phyloP scores from a whole-genome alignment of 495 filamentous ascomycete genomes.

The Penicillium manginii region DNA sequence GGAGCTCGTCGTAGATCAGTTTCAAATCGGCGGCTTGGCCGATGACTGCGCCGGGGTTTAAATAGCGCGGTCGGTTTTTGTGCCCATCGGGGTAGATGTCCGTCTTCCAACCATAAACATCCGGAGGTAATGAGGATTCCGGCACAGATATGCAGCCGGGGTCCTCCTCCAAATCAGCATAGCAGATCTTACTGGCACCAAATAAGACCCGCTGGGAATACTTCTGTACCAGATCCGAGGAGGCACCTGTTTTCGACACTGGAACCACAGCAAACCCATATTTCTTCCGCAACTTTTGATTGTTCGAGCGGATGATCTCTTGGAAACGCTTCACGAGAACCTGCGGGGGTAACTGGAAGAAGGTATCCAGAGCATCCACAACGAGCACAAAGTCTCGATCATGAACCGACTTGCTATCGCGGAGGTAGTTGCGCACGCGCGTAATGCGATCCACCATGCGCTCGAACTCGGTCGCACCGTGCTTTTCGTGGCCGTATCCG shows the following conservation, averaged over 20 bases:
- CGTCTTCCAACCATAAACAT: constrained; percentile 61
- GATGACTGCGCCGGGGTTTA: constrained; percentile 56
- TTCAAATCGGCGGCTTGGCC: constrained; percentile 55
- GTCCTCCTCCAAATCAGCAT: constrained; percentile 44
- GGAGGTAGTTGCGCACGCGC: constrained; percentile 57
- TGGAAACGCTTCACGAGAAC: constrained; percentile 61
- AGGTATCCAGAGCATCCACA: constrained; percentile 59
- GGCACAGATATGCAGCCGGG: constrained; percentile 60
- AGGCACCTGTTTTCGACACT: constrained; percentile 31
- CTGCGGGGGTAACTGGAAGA: constrained; percentile 66
- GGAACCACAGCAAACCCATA: constrained; percentile 44
- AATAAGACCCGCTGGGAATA: constrained; percentile 64
- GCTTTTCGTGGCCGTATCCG: constrained; percentile 37
- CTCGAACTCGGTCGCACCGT: constrained; percentile 36
- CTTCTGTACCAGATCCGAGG: constrained; percentile 43
- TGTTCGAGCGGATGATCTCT: constrained; percentile 50
- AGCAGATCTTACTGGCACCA: constrained; percentile 62
- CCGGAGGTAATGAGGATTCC: constrained; percentile 56
- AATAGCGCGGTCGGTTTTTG: constrained; percentile 53
- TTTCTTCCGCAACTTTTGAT: constrained; percentile 47
- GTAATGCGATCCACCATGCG: constrained; percentile 49
- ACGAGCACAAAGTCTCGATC: constrained; percentile 66
- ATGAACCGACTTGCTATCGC: constrained; percentile 46
- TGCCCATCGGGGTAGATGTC: constrained; percentile 43
- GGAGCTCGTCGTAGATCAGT: constrained; percentile 52